These are phyloP conservation scores for Globisporangium paroecandrum DNA, from an alignment of 352 stramenopile species.

Conservation along the genomic window DNA sequence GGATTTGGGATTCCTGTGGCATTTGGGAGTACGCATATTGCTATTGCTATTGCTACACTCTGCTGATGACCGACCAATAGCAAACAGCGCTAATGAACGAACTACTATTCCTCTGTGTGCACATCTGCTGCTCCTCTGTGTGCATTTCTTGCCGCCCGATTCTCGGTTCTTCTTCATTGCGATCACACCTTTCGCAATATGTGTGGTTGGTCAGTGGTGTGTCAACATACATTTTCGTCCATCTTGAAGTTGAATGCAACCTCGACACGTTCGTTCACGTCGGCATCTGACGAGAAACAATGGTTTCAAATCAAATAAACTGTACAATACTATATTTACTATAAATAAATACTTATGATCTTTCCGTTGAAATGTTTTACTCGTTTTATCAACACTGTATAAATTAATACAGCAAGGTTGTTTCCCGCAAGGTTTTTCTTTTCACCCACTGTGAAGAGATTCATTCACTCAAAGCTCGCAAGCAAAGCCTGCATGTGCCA, in stretches of 20 bases:
- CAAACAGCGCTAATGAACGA: background rate
- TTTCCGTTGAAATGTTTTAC: background rate
- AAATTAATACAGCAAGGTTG: conserved; percentile 3
- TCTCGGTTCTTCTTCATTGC: background rate
- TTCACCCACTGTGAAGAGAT: background rate
- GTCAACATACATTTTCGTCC: background rate
- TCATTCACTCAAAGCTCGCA: background rate
- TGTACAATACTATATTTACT: background rate
- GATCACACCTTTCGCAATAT: background rate
- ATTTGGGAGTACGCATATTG: too few relatives aligned
- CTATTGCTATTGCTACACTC: background rate
- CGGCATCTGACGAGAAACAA: conserved; percentile 22
- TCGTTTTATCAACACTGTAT: background rate
- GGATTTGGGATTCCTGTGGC: too few relatives aligned
- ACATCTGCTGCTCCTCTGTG: too few relatives aligned
- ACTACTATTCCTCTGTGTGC: background rate
- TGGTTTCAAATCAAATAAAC: background rate
- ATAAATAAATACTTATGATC: background rate
- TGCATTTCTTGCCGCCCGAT: background rate
- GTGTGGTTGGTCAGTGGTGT: background rate
- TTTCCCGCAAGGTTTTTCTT: conserved; percentile 10
- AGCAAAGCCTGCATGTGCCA: background rate
- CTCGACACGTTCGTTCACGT: conserved; percentile 17
- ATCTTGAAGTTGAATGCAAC: conserved; percentile 19
- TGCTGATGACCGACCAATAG: background rate